Evolutionary conservation across 768 basidiomycete genomes (phyloP).

Genomic region (Amanita rimosa): DNA sequence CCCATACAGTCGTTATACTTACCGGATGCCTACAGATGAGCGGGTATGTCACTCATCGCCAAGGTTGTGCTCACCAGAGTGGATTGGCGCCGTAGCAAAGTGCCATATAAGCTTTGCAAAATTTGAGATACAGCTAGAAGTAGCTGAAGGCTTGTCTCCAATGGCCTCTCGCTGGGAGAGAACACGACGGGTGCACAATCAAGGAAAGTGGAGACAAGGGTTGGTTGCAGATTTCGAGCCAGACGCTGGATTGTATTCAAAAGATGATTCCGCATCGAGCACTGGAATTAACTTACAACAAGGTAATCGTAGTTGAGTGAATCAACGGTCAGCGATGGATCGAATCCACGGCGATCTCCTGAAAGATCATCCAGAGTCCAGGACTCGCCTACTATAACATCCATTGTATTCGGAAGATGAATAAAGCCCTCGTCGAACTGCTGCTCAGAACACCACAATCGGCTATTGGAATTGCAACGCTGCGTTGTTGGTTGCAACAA

Average conservation of each 20-base stretch:
- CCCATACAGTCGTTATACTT: constrained; percentile 20
- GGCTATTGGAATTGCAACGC: constrained; percentile 1
- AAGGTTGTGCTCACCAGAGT: background rate
- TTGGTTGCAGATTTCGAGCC: constrained; percentile 64
- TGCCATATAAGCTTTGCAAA: constrained; percentile 46
- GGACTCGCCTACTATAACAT: background rate
- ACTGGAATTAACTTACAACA: constrained; percentile 2
- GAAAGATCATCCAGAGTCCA: constrained; percentile 11
- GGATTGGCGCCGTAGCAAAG: constrained; percentile 29
- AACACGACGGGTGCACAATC: constrained; percentile 82
- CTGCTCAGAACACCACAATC: constrained; percentile 24
- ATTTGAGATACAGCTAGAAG: constrained; percentile 49
- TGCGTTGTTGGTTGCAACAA: constrained; percentile 23
- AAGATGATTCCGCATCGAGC: background rate
- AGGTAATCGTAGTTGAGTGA: constrained; percentile 1
- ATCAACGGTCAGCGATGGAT: background rate
- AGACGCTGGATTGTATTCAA: constrained; percentile 37
- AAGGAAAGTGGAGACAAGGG: constrained; percentile 73
- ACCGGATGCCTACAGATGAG: background rate
- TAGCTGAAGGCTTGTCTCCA: constrained; percentile 50
- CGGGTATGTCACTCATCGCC: background rate
- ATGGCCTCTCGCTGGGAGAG: constrained; percentile 46
- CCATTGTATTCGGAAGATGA: constrained; percentile 17
- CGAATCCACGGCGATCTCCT: constrained; percentile 18
- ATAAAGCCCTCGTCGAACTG: constrained; percentile 25